Evolutionary conservation across 306 rosid genomes (phyloP).

Genomic region (Lagenaria siceraria): DNA sequence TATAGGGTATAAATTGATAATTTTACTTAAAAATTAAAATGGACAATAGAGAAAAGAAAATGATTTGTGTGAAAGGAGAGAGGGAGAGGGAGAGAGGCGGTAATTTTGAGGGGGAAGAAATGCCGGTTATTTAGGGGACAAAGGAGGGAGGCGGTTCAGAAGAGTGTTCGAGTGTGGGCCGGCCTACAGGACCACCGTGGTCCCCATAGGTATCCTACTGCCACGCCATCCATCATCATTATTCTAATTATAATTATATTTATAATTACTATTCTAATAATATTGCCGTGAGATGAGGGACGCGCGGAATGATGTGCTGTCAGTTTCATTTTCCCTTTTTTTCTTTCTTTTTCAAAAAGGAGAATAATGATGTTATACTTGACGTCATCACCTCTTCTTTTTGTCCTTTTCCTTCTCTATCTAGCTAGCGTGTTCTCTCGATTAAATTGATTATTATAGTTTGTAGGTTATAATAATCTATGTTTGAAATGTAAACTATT

Average conservation of each 20-base stretch:
- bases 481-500: no score
- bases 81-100: background rate
- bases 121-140: background rate
- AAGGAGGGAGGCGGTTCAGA: background rate
- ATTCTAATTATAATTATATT: background rate
- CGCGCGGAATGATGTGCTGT: background rate
- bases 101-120: conserved; percentile 9
- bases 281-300: background rate
- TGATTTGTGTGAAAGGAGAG: background rate
- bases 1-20: no score
- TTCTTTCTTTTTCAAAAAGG: background rate
- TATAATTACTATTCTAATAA: background rate
- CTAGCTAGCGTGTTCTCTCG: no score
- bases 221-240: conserved; percentile 7
- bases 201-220: conserved; percentile 1
- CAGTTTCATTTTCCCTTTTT: background rate
- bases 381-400: conserved; percentile 3
- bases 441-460: no score
- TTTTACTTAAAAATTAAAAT: no score
- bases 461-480: no score
- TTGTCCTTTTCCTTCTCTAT: background rate
- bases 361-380: background rate
- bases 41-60: background rate
- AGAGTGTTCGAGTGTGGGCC: conserved; percentile 4
- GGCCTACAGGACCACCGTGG: background rate